A percentile compares a stretch with the other conserved stretches of the same genome.
Evolutionary conservation across 1,139 yeast genomes (phyloP).

Genomic region (Geotrichum bryndzae): DNA sequence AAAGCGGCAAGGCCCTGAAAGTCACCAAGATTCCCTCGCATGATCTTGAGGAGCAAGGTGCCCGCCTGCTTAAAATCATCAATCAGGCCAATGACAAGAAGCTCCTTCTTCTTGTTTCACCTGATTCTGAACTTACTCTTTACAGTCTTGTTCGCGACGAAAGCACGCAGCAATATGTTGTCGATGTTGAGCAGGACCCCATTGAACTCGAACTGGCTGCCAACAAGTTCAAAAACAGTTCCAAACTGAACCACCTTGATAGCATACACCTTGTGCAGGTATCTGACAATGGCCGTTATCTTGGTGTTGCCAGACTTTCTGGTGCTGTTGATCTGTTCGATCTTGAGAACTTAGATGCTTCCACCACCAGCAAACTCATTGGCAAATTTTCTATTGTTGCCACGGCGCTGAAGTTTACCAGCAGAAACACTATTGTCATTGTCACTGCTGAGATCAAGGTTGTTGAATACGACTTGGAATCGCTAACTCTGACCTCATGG

Average conservation of each 20-base stretch:
- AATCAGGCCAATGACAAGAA: slow-evolving; percentile 12
- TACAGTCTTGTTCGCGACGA: slow-evolving; percentile 38
- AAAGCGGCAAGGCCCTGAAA: slow-evolving; percentile 14
- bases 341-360: slow-evolving; percentile 14
- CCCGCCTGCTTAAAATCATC: slow-evolving; percentile 36
- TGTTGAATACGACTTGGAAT: slow-evolving; percentile 52
- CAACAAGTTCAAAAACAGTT: slow-evolving; percentile 37
- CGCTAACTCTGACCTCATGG: slow-evolving; percentile 59
- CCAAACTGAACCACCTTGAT: slow-evolving; percentile 30
- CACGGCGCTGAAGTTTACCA: slow-evolving; percentile 56
- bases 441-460: slow-evolving; percentile 71
- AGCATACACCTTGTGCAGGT: slow-evolving; percentile 50
- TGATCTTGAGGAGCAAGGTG: slow-evolving; percentile 49
- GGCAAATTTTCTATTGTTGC: slow-evolving; percentile 51
- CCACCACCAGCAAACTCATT: slow-evolving; percentile 33
- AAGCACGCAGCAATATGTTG: slow-evolving; percentile 7
- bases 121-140: slow-evolving; percentile 57
- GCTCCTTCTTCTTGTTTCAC: slow-evolving; percentile 50
- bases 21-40: slow-evolving; percentile 29
- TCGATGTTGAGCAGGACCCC: slow-evolving; percentile 16
- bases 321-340: slow-evolving; percentile 61
- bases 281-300: slow-evolving; percentile 40
- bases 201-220: slow-evolving; percentile 19
- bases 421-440: slow-evolving; percentile 49
- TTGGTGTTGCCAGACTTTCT: slow-evolving; percentile 55